These are phyloP conservation scores for Acanthamoeba lugdunensis DNA, from an alignment of 208 protist genomes.

Conservation along the genomic window DNA sequence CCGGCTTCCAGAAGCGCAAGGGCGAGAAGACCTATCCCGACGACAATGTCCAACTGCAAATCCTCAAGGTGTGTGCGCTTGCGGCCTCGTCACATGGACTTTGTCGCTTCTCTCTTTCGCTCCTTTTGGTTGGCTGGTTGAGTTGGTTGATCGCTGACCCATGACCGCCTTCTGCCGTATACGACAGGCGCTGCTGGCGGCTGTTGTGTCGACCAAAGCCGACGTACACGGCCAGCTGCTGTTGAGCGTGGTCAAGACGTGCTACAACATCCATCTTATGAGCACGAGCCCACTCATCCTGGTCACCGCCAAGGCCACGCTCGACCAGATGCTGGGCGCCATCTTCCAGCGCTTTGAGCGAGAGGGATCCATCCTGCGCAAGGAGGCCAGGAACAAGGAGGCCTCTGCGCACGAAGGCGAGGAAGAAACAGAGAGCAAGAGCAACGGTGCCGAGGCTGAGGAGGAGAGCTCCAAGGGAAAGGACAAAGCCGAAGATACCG, in stretches of 20 bases:
- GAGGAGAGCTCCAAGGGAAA: neutral
- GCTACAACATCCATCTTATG: conserved; percentile 88
- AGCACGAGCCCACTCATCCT: conserved; percentile 75
- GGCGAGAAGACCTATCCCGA: conserved; percentile 70
- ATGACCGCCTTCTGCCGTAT: neutral
- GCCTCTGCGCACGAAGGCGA: neutral
- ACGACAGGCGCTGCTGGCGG: conserved; percentile 83
- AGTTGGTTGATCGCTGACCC: neutral
- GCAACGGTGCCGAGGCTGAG: neutral
- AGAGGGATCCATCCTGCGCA: neutral
- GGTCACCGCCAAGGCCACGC: conserved; percentile 81
- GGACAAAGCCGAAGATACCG: neutral
- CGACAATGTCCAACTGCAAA: conserved; percentile 86
- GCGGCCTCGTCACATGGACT: neutral
- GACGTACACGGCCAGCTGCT: conserved; percentile 87
- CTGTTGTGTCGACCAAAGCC: conserved; percentile 82
- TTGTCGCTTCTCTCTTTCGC: neutral
- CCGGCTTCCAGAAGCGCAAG: conserved; percentile 80
- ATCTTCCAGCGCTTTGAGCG: conserved; percentile 80
- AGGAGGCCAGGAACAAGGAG: neutral
- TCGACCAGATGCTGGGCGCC: conserved; percentile 85
- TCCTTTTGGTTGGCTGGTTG: neutral
- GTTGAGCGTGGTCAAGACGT: conserved; percentile 84
- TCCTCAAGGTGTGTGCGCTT: conserved; percentile 83
- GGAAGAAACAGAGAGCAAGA: neutral